Conservation (phyloP, 306 rosid genomes). For the Vigna hirtella region DNA sequence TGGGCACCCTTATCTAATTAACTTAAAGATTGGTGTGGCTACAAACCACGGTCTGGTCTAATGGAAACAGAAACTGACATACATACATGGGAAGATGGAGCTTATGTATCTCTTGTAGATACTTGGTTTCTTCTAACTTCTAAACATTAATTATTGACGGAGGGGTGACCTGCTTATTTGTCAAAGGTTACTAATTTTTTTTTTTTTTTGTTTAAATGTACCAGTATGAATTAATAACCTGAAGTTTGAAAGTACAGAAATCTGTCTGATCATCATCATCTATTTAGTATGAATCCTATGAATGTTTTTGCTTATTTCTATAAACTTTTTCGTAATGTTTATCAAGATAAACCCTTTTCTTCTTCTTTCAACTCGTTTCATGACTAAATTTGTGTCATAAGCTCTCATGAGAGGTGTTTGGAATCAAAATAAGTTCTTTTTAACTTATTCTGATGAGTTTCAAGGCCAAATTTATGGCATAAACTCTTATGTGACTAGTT, state of each 20-base stretch:
- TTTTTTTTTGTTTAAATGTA: conserved; percentile 5
- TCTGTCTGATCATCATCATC: not conserved
- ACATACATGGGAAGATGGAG: not conserved
- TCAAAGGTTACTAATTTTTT: conserved; percentile 10
- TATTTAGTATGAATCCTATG: not conserved
- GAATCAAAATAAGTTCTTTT: not conserved
- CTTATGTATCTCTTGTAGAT: not conserved
- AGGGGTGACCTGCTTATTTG: not conserved
- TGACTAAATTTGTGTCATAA: not conserved
- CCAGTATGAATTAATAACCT: not conserved
- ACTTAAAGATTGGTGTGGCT: not conserved
- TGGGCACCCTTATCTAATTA: not conserved
- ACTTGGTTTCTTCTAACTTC: not conserved
- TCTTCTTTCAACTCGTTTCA: not conserved
- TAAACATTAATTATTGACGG: not conserved
- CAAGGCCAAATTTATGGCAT: not conserved
- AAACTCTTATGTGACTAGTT: not conserved
- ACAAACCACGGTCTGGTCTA: not conserved
- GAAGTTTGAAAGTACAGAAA: not conserved
- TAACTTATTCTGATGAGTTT: not conserved
- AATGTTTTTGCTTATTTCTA: not conserved
- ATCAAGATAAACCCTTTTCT: not conserved
- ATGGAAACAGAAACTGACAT: not conserved
- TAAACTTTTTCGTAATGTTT: not conserved
- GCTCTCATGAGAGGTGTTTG: conserved; percentile 1